phyloP scores from a whole-genome alignment of 495 filamentous ascomycete species.

The Daldinia loculata region DNA sequence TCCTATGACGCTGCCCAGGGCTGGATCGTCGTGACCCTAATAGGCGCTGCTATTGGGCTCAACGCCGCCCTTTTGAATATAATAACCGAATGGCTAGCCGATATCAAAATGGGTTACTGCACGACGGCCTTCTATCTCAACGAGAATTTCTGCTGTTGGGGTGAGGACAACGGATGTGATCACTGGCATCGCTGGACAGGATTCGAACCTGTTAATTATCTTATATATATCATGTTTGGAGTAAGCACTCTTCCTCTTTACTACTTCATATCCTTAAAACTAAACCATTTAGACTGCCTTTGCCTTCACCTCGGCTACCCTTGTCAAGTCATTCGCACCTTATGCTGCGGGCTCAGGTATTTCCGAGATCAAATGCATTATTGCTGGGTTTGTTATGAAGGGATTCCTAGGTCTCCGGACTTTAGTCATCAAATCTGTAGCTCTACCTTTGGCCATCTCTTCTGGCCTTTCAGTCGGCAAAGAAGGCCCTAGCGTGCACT shows the following conservation, averaged over 20 bases:
- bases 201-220: constrained; percentile 80
- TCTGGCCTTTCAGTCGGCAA: constrained; percentile 97
- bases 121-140: constrained; percentile 96
- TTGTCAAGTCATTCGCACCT: constrained; percentile 93
- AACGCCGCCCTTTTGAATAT: constrained; percentile 97
- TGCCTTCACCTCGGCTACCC: constrained; percentile 78
- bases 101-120: constrained; percentile 94
- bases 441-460: constrained; percentile 89
- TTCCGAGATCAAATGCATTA: constrained; percentile 99
- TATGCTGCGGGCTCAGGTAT: constrained; percentile 98
- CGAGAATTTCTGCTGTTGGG: constrained; percentile 98
- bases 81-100: constrained; percentile 94
- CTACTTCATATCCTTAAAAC: background rate
- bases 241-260: constrained; percentile 57
- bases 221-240: constrained; percentile 89
- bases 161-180: constrained; percentile 85
- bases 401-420: constrained; percentile 95
- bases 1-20: constrained; percentile 96
- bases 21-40: constrained; percentile 96
- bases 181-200: constrained; percentile 93
- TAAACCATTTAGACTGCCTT: constrained; percentile 70
- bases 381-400: constrained; percentile 99
- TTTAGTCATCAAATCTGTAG: constrained; percentile 91
- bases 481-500: constrained; percentile 97
- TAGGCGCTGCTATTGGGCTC: constrained; percentile 89